These are phyloP conservation scores for Candida gigantensis DNA, from an alignment of 1,139 yeast genomes.

Conservation along the genomic window DNA sequence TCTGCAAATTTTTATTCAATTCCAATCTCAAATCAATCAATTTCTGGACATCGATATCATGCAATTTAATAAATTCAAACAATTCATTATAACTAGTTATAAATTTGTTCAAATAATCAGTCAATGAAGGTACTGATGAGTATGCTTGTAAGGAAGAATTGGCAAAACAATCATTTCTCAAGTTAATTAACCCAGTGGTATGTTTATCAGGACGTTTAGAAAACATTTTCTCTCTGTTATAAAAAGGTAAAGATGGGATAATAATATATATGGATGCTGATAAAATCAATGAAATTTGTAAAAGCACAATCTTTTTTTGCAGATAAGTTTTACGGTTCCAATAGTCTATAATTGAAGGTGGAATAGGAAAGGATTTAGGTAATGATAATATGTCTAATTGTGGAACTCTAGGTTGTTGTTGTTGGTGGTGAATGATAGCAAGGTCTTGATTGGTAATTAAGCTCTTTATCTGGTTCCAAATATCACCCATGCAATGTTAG, in stretches of 20 bases:
- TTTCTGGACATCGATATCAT: conserved; percentile 24
- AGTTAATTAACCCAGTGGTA: conserved; percentile 81
- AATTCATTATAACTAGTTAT: conserved; percentile 29
- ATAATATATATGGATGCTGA: conserved; percentile 23
- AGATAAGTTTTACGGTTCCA: conserved; percentile 14
- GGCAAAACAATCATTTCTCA: conserved; percentile 89
- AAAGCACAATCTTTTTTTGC: conserved; percentile 12
- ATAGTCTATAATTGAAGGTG: conserved; percentile 9
- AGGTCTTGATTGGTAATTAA: conserved; percentile 14
- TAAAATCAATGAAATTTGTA: conserved; percentile 12
- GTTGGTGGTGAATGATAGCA: conserved; percentile 1
- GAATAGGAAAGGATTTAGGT: conserved; percentile 7
- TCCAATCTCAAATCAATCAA: conserved; percentile 17
- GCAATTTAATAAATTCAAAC: conserved; percentile 25
- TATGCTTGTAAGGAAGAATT: conserved; percentile 89
- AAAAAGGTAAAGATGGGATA: conserved; percentile 21
- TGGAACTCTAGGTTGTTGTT: neutral
- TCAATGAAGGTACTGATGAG: conserved; percentile 64
- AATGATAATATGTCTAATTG: neutral
- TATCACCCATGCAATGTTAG: conserved; percentile 12
- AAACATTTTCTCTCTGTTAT: conserved; percentile 30
- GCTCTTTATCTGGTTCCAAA: conserved; percentile 14
- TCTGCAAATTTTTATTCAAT: conserved; percentile 14
- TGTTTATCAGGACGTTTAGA: conserved; percentile 66
- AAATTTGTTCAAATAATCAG: conserved; percentile 57